Evolutionary conservation across 768 basidiomycete species (phyloP).

Genomic region (Trametes villosa): DNA sequence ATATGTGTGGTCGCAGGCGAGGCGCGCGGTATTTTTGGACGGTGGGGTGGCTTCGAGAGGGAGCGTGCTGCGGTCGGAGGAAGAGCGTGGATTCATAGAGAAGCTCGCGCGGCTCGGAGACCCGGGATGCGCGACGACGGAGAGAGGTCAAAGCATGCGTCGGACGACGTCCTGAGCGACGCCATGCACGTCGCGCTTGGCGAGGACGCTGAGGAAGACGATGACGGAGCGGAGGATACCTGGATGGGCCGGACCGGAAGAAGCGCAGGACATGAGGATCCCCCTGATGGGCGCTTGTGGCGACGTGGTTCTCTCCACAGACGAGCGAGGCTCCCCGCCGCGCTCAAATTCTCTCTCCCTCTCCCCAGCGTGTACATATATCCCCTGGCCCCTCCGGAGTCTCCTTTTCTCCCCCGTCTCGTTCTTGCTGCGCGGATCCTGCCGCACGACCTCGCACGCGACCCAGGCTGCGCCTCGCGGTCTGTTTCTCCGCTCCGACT

Average conservation of each 20-base stretch:
- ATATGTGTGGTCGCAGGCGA: not conserved
- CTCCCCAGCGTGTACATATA: slow-evolving; percentile 24
- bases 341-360: not conserved
- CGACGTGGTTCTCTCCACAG: slow-evolving; percentile 16
- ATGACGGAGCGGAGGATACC: not conserved
- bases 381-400: slow-evolving; percentile 12
- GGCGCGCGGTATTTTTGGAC: slow-evolving; percentile 3
- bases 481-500: slow-evolving; percentile 3
- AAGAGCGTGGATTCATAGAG: slow-evolving; percentile 6
- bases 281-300: not conserved
- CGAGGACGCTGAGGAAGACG: not conserved
- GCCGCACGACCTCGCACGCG: slow-evolving; percentile 1
- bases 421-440: slow-evolving; percentile 1
- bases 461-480: slow-evolving; percentile 21
- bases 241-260: not conserved
- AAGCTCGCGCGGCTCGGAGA: slow-evolving; percentile 15
- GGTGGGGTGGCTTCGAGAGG: slow-evolving; percentile 6
- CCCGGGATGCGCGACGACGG: slow-evolving; percentile 7
- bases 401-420: slow-evolving; percentile 7
- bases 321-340: not conserved
- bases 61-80: not conserved
- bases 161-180: not conserved
- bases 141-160: not conserved
- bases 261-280: not conserved
- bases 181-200: not conserved